Evolutionary conservation across 108 stramenopile genomes (phyloP), one percentile per base, ranked within the genome.

Genomic region (Fragilaria radians): DNA sequence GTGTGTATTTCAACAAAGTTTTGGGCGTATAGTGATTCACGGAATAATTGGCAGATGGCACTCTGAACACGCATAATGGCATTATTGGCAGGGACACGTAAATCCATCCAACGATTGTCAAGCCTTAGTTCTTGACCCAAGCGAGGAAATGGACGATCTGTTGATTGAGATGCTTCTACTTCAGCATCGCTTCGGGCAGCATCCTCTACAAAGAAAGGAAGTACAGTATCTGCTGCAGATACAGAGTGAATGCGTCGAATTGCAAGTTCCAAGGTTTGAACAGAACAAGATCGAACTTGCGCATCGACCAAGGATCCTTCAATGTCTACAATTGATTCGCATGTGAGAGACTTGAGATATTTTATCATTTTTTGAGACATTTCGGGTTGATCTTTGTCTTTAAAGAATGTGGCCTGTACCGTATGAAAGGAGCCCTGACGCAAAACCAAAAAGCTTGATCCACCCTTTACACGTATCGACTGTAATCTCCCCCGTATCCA

Each of bases 131-230:
- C 88, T 72, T 95, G 96, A 24, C 92, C 92, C 7, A 97, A 70
- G 9, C 91, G 81, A 23, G 97, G 93, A 64, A 95, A 95, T 28
- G 97, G 97, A 5, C 95, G 77, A 21, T 96, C 97, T 17, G 95
- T 95, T 21, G 64, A 60, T 70, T 96, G 93, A 25, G 88, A 90
- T 17, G 79, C 92, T 24, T 95, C 95, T 34, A 98, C 89, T 71
- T 95, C 93, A 5, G 63, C 82, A 53, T 95, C 94, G 48, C 84
- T 80, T 23, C 96, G 72, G 0, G 91, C 81, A 3, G 97, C 97
- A 75, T 98, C 97, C 66, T 98, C 97, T 36, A 97, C 83, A 30
- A 86, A 67, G 61, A 98, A 97, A 5, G 97, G 97, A 4, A 98
- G 80, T 49, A 83, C 67, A 56, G 89, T 61, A 11, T 54, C 69